Evolutionary conservation across 2,329 filamentous ascomycete genomes (phyloP), one percentile per base, ranked within the genome.

Genomic region (Fusarium ramigenum): DNA sequence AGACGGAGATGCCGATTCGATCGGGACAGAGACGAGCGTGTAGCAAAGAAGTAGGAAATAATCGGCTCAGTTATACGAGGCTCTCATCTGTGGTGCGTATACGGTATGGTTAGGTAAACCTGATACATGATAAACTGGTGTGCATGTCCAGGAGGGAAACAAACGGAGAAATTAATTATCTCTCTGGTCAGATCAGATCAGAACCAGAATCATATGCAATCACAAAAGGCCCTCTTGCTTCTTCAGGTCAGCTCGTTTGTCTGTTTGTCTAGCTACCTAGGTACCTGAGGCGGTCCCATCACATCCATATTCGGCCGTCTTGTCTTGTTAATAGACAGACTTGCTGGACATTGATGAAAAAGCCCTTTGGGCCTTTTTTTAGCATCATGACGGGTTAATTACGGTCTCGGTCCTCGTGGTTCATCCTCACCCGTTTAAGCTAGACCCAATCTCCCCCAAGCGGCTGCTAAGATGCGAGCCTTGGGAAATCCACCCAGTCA

Each of bases 381-480:
- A 73, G 71, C 46, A 74, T 64, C 71, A 72, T 73, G 67, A 62
- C 67, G 71, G 71, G 56, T 74, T 72, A 74, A 73, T 74, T 74
- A 74, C 71, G 56, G 67, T 43, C 57, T 57, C n/a, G 36, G 54
- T 62, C 62, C 63, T 52, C 44, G 61, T 70, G 66, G 70, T 62
- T 63, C 28, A 54, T 59, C 54, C 53, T 73, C 67, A 74, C 71
- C 71, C 67, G 71, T 73, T 69, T 72, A 56, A 57, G 56, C 71
- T 73, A 72, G 63, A 49, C 60, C 53, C 23, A 70, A 70, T 70
- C 47, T 52, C 44, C 23, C 32, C 32, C 30, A 25, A 42, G 25
- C 46, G 30, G 34, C 43, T 62, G 30, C 40, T 46, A 56, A 68
- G 42, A 53, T 66, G 49, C 50, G n/a, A 60, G 59, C 53, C 46